These are phyloP conservation scores for Colletotrichum sp. DNA, from an alignment of 2,329 filamentous ascomycete species.

Conservation along the genomic window DNA sequence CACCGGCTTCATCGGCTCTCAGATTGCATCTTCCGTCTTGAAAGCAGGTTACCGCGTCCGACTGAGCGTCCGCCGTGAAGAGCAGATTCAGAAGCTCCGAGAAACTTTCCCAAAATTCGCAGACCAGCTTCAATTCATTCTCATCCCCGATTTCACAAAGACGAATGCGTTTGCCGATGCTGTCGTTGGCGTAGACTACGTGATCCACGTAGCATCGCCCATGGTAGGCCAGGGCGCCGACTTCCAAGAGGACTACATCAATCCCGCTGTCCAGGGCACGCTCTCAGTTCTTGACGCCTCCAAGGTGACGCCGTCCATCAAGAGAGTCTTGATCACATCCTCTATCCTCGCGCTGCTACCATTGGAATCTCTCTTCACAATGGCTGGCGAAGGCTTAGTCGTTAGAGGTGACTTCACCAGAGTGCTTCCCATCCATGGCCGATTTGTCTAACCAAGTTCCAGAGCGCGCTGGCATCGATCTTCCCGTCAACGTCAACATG, in stretches of 20 bases:
- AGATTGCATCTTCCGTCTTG: neutral
- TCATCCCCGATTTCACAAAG: neutral
- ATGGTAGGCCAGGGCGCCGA: neutral
- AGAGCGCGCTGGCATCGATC: neutral
- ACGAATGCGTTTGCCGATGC: neutral
- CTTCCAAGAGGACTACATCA: neutral
- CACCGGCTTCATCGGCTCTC: slow-evolving; percentile 9
- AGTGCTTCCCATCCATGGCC: neutral
- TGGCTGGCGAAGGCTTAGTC: neutral
- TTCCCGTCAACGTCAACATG: neutral
- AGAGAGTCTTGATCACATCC: neutral
- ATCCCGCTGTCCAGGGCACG: neutral
- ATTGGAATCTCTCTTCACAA: neutral
- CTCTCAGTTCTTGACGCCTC: neutral
- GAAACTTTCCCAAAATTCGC: neutral
- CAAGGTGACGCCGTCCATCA: neutral
- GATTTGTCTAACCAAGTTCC: neutral
- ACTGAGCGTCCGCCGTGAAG: neutral
- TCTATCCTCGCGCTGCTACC: neutral
- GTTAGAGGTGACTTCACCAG: neutral
- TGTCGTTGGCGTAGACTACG: neutral
- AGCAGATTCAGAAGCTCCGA: neutral
- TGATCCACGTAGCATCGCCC: slow-evolving; percentile 1
- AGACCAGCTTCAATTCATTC: neutral
- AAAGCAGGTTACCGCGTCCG: slow-evolving; percentile 2